phyloP scores from a whole-genome alignment of 257 asterid species.

The Penstemon eatonii region DNA sequence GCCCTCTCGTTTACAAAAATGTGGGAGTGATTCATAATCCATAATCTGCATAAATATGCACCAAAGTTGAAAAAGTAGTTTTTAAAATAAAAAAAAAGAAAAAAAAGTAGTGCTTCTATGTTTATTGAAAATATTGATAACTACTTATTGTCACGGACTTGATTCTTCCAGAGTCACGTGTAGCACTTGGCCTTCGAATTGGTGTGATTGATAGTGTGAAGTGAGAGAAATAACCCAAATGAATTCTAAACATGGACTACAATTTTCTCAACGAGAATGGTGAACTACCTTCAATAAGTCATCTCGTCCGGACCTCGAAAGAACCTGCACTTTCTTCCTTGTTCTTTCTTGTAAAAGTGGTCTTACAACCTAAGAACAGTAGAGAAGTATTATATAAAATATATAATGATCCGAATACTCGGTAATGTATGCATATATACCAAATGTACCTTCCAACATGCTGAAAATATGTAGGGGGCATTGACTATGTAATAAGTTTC shows the following conservation, averaged over 20 bases:
- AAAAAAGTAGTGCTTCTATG: not conserved
- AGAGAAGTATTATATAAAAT: not conserved
- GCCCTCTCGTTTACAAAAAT: conserved; percentile 78
- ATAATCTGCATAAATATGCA: conserved; percentile 65
- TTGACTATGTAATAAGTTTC: conserved; percentile 84
- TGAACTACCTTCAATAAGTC: conserved; percentile 50
- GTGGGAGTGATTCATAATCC: conserved; percentile 91
- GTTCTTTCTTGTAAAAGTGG: conserved; percentile 93
- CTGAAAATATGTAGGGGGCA: conserved; percentile 89
- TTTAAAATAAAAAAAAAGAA: not conserved
- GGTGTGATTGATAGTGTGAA: no score
- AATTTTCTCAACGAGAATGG: not conserved
- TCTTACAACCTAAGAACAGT: conserved; percentile 65
- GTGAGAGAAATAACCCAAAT: no score
- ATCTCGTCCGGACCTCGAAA: conserved; percentile 59
- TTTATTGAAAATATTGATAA: no score
- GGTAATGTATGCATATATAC: conserved; percentile 3
- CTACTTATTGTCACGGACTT: no score
- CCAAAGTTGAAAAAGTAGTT: not conserved
- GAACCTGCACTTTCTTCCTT: conserved; percentile 62
- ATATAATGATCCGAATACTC: conserved; percentile 3
- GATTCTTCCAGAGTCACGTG: no score
- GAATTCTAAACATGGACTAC: no score
- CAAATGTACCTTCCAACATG: conserved; percentile 86
- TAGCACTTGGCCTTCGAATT: no score